Evolutionary conservation across 2,329 filamentous ascomycete species (phyloP), one percentile per base, ranked within the genome.

Genomic region (Fusarium brevicatenulatum): DNA sequence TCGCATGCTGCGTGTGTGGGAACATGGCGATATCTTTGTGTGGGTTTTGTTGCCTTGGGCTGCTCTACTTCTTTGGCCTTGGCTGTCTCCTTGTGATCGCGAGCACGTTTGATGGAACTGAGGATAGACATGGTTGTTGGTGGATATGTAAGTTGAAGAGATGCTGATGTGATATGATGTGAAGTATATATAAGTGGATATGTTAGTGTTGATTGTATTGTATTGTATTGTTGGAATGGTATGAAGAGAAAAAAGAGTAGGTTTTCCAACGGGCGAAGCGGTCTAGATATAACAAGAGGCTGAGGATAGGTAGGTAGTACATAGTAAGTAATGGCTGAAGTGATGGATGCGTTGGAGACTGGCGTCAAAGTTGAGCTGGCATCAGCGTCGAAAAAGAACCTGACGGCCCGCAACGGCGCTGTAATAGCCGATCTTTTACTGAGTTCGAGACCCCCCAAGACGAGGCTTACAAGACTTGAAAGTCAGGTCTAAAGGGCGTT

Each of bases 1-100:
- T 91, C 89, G 18, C 84, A 78, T 50, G 88, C 88, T 34, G 90
- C 90, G 77, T 92, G 90, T 19, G 84, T 90, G n/a, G 89, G 89
- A 25, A 90, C 80, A 77, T 91, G 90, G 58, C 82, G 86, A 80
- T 91, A 91, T 18, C 86, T 83, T n/a, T 81, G 70, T 59, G 71
- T 61, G 19, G 66, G 64, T 42, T 80, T 77, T 68, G 85, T 84
- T 46, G 81, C 77, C 57, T 86, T 85, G 43, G 84, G 80, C 73
- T 86, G 84, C 72, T 86, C 85, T 46, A 81, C 83, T 66, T 84
- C 77, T 75, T 87, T 86, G 47, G 83, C 82, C 43, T 83, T 87
- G 66, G 86, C 83, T 55, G 89, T 85, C 78, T 90, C 89, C 71
- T 88, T 86, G 59, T 88, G 86, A 76, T 88, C 85, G 66, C 86